These are phyloP conservation scores for Akanthomyces uredinophilus DNA, from an alignment of 2,329 filamentous ascomycete genomes.

Conservation along the genomic window DNA sequence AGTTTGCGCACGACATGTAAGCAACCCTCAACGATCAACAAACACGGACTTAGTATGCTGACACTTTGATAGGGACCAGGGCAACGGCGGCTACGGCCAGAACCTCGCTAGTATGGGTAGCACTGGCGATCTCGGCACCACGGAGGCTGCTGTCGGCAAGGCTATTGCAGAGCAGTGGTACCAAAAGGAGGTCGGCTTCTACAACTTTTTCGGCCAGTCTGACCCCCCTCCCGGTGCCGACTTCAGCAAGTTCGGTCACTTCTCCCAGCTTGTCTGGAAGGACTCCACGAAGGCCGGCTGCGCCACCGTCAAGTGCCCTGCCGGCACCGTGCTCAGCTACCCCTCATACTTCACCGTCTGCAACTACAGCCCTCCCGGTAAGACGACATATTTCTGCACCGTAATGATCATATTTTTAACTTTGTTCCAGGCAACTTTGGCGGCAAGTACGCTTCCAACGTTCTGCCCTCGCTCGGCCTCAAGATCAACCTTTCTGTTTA, in stretches of 20 bases:
- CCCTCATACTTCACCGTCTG: conserved; percentile 75
- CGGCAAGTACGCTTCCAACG: conserved; percentile 46
- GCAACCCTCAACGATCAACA: conserved; percentile 26
- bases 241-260: conserved; percentile 61
- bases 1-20: conserved; percentile 73
- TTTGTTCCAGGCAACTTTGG: conserved; percentile 44
- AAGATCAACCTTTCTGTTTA: conserved; percentile 23
- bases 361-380: conserved; percentile 77
- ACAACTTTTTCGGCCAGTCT: conserved; percentile 53
- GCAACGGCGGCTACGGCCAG: conserved; percentile 70
- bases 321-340: conserved; percentile 44
- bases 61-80: conserved; percentile 42
- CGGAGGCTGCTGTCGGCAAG: conserved; percentile 50
- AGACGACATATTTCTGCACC: conserved; percentile 23
- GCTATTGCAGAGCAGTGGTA: conserved; percentile 85
- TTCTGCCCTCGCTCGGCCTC: conserved; percentile 34
- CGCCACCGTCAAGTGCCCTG: conserved; percentile 66
- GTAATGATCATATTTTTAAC: conserved; percentile 16
- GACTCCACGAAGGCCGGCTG: conserved; percentile 34
- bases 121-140: conserved; percentile 30
- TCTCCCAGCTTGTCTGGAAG: conserved; percentile 41
- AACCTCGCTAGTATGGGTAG: conserved; percentile 71
- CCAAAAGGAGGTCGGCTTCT: conserved; percentile 69
- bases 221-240: conserved; percentile 53
- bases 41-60: conserved; percentile 21